Percentiles rank a stretch among this genome's conserved stretches.
phyloP scores from a whole-genome alignment of 352 stramenopile genomes.

The Phytopythium ostracodes region DNA sequence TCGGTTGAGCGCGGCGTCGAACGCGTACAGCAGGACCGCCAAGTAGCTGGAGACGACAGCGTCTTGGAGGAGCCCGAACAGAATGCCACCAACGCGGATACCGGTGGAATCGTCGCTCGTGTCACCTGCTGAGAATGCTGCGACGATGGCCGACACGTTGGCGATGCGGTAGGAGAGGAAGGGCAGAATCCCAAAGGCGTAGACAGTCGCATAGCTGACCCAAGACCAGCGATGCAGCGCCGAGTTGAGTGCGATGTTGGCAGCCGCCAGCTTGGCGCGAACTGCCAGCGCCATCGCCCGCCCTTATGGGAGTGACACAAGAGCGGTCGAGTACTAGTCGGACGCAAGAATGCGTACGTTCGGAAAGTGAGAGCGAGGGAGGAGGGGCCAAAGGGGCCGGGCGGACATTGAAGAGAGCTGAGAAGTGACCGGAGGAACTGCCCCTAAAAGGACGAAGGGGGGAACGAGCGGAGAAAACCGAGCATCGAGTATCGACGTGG shows the following conservation, averaged over 20 bases:
- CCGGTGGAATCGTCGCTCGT: slow-evolving; percentile 9
- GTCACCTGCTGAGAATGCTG: slow-evolving; percentile 3
- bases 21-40: slow-evolving; percentile 10
- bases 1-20: slow-evolving; percentile 22
- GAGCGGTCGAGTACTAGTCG: neutral
- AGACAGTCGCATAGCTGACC: slow-evolving; percentile 18
- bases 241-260: slow-evolving; percentile 18
- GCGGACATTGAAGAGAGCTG: slow-evolving; percentile 5
- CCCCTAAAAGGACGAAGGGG: neutral
- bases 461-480: neutral
- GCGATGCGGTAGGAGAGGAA: slow-evolving; percentile 19
- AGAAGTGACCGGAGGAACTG: slow-evolving; percentile 2
- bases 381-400: neutral
- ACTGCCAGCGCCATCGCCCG: neutral
- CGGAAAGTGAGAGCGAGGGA: neutral
- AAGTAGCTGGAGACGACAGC: slow-evolving; percentile 23
- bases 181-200: slow-evolving; percentile 13
- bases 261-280: neutral
- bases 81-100: slow-evolving; percentile 7
- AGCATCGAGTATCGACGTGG: neutral
- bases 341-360: neutral
- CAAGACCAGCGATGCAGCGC: slow-evolving; percentile 17
- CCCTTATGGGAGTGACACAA: neutral
- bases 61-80: slow-evolving; percentile 21
- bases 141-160: slow-evolving; percentile 15